Percentiles rank a stretch among this genome's conserved stretches.
Conservation (phyloP, 179 eudicot species). For the Patellifolia procumbens region DNA sequence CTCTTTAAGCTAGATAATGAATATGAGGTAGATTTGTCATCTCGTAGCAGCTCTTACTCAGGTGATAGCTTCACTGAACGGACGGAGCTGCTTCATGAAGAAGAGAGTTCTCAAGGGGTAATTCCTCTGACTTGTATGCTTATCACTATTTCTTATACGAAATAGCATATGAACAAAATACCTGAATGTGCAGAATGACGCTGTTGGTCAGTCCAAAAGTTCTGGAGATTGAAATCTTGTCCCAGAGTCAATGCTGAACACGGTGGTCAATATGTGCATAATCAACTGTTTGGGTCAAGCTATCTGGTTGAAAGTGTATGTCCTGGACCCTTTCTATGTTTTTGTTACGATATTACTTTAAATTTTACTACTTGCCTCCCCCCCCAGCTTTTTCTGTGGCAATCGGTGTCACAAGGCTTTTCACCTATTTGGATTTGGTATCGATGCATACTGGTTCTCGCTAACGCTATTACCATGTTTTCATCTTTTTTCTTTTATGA, state of each 20-base stretch:
- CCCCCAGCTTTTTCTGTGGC: too few relatives aligned
- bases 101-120: slow-evolving; percentile 53
- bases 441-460: not conserved
- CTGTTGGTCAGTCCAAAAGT: slow-evolving; percentile 43
- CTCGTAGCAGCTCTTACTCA: slow-evolving; percentile 45
- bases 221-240: slow-evolving; percentile 60
- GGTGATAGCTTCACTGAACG: slow-evolving; percentile 70
- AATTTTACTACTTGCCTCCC: not conserved
- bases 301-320: slow-evolving; percentile 66
- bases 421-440: not conserved
- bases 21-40: slow-evolving; percentile 70
- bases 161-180: slow-evolving; percentile 5
- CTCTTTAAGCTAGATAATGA: slow-evolving; percentile 67
- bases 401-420: too few relatives aligned
- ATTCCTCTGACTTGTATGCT: slow-evolving; percentile 8
- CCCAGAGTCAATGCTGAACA: slow-evolving; percentile 57
- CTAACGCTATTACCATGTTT: not conserved
- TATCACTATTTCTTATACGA: not conserved
- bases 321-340: not conserved
- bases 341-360: not conserved
- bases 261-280: slow-evolving; percentile 62
- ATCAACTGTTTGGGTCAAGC: slow-evolving; percentile 72
- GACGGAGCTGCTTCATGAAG: slow-evolving; percentile 65
- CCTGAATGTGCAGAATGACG: slow-evolving; percentile 40
- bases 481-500: not conserved